Percentiles rank a stretch among this genome's conserved stretches.
These are phyloP conservation scores for Metschnikowia henanensis DNA, from an alignment of 805 yeast species.

Conservation along the genomic window DNA sequence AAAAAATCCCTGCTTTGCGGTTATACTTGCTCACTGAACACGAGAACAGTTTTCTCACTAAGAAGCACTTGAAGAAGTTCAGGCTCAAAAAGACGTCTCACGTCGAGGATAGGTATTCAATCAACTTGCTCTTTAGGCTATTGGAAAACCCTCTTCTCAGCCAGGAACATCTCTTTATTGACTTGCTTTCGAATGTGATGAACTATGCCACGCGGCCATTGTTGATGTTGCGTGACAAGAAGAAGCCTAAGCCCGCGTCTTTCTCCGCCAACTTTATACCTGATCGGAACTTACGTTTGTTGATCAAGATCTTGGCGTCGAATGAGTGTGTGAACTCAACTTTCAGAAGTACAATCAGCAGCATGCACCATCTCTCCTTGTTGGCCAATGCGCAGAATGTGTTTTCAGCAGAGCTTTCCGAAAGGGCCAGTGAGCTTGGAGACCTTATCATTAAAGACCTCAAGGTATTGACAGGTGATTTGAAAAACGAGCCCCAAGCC, in stretches of 20 bases:
- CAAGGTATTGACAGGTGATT: conserved; percentile 45
- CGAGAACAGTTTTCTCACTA: conserved; percentile 41
- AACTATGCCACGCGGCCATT: conserved; percentile 79
- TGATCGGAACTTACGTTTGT: conserved; percentile 55
- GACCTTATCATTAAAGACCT: conserved; percentile 55
- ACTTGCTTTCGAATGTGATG: conserved; percentile 68
- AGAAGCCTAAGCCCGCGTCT: conserved; percentile 45
- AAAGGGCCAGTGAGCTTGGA: conserved; percentile 61
- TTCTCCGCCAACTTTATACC: conserved; percentile 44
- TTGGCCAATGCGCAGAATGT: conserved; percentile 60
- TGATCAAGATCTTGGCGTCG: conserved; percentile 68
- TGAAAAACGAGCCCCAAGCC: conserved; percentile 29
- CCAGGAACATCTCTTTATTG: conserved; percentile 76
- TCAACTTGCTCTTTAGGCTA: conserved; percentile 64
- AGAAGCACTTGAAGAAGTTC: conserved; percentile 32
- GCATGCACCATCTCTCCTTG: conserved; percentile 73
- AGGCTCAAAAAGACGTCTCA: conserved; percentile 30
- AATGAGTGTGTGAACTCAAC: conserved; percentile 85
- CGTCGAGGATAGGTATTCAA: conserved; percentile 58
- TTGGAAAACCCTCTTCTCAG: conserved; percentile 63
- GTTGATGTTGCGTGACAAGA: conserved; percentile 38
- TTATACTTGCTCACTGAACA: conserved; percentile 80
- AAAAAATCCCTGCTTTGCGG: conserved; percentile 64
- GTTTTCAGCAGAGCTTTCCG: conserved; percentile 67
- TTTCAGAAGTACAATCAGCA: conserved; percentile 77